A percentile compares a stretch with the other conserved stretches of the same genome.
These are phyloP conservation scores for Thermoascus crustaceus DNA, from an alignment of 2,329 filamentous ascomycete species.

Conservation along the genomic window DNA sequence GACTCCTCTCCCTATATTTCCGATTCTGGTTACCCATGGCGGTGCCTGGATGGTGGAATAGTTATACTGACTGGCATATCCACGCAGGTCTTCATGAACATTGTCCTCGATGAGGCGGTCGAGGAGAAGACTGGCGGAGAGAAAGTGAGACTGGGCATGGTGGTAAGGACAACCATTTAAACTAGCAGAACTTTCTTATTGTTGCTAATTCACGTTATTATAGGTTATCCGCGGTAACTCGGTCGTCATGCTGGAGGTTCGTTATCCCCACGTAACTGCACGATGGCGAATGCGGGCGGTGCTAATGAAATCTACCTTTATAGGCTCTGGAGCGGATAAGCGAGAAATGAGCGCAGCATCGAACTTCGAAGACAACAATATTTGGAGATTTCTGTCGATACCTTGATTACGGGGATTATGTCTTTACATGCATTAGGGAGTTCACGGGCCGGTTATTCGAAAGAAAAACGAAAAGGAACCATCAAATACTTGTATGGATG, in stretches of 20 bases:
- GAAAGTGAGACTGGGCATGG: constrained; percentile 85
- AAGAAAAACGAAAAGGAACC: constrained; percentile 1
- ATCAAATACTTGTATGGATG: constrained; percentile 1
- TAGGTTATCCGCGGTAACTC: constrained; percentile 95
- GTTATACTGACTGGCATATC: constrained; percentile 3
- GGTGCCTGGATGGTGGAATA: neutral
- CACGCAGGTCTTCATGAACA: constrained; percentile 89
- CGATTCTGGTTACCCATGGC: neutral
- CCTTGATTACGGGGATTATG: constrained; percentile 8
- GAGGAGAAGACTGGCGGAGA: constrained; percentile 90
- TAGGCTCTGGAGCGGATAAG: constrained; percentile 36
- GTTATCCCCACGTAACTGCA: constrained; percentile 6
- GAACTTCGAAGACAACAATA: neutral
- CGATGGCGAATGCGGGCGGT: neutral
- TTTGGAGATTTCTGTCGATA: constrained; percentile 1
- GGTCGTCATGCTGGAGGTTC: constrained; percentile 88
- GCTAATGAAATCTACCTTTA: constrained; percentile 1
- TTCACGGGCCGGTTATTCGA: constrained; percentile 29
- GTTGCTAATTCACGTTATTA: neutral
- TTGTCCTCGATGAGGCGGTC: constrained; percentile 92
- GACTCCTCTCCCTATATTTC: constrained; percentile 20
- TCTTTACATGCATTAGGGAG: constrained; percentile 27
- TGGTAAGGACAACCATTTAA: constrained; percentile 51
- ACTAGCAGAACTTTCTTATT: neutral
- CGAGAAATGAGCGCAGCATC: constrained; percentile 28